phyloP scores from a whole-genome alignment of 2,329 filamentous ascomycete genomes.

The Dothistroma pini region DNA sequence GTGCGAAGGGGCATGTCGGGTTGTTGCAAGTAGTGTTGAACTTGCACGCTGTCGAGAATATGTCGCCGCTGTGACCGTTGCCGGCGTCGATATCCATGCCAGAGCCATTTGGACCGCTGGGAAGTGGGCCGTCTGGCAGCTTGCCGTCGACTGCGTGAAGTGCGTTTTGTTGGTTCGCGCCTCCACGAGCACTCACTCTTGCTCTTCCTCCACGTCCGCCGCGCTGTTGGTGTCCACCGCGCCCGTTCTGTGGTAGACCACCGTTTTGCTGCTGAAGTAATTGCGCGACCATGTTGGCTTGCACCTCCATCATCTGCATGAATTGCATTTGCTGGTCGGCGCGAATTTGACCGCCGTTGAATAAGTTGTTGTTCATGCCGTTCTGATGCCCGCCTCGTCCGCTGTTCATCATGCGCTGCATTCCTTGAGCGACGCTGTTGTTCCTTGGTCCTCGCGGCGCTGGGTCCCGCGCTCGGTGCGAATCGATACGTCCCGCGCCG shows the following conservation, averaged over 20 bases:
- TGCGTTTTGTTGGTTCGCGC: constrained; percentile 6
- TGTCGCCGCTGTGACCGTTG: constrained; percentile 50
- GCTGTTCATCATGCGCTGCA: constrained; percentile 36
- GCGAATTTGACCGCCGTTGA: constrained; percentile 51
- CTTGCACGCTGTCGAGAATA: constrained; percentile 70
- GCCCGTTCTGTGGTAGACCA: constrained; percentile 47
- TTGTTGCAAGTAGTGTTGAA: constrained; percentile 88
- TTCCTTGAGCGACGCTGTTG: constrained; percentile 48
- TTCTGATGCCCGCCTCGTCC: constrained; percentile 21
- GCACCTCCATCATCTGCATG: constrained; percentile 59
- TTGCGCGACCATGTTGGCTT: constrained; percentile 80
- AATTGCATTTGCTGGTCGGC: constrained; percentile 69
- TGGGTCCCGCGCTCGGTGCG: constrained; percentile 61
- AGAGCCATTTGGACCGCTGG: constrained; percentile 26
- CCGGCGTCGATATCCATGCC: constrained; percentile 60
- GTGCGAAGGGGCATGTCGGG: constrained; percentile 84
- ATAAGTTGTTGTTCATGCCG: constrained; percentile 14
- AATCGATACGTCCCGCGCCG: constrained; percentile 69
- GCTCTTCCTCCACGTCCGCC: constrained; percentile 18
- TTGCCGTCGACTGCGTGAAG: constrained; percentile 25
- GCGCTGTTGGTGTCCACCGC: constrained; percentile 9
- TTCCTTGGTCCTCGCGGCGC: constrained; percentile 63
- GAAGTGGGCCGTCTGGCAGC: constrained; percentile 21
- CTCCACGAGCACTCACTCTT: constrained; percentile 13
- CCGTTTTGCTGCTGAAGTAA: constrained; percentile 41